A percentile compares a stretch with the other conserved stretches of the same genome.
Evolutionary conservation across 2,329 filamentous ascomycete species (phyloP).

Genomic region (Sclerotinia glacialis): DNA sequence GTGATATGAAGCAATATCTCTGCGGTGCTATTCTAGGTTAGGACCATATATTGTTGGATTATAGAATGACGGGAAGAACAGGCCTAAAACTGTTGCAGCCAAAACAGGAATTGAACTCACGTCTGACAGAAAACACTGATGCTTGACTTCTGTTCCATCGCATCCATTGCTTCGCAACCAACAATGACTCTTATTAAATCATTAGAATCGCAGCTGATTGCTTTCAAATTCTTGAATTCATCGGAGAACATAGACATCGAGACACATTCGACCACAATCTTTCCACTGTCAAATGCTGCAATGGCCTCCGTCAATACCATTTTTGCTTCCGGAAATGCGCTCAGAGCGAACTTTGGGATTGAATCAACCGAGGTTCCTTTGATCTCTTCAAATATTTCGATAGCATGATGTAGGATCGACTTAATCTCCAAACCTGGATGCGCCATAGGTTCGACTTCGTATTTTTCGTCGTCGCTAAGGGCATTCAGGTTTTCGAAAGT

Average conservation of each 20-base stretch:
- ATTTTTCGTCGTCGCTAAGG: conserved; percentile 18
- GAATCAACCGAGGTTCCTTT: conserved; percentile 18
- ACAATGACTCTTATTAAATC: conserved; percentile 28
- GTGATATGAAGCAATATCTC: conserved; percentile 17
- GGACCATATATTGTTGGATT: neutral
- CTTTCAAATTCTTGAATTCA: conserved; percentile 27
- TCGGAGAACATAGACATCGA: conserved; percentile 25
- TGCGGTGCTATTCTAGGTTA: conserved; percentile 12
- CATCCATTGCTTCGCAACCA: conserved; percentile 31
- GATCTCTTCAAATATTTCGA: conserved; percentile 15
- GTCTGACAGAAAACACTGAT: conserved; percentile 31
- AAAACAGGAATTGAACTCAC: conserved; percentile 22
- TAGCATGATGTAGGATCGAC: conserved; percentile 18
- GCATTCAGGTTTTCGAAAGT: conserved; percentile 17
- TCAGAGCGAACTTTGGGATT: conserved; percentile 32
- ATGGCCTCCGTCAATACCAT: conserved; percentile 36
- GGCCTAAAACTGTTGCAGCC: neutral
- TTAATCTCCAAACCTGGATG: conserved; percentile 19
- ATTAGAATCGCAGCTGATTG: conserved; percentile 28
- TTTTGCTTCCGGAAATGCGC: conserved; percentile 46
- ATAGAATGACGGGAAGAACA: neutral
- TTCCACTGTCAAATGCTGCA: conserved; percentile 29
- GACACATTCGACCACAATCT: conserved; percentile 32
- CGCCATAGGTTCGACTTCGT: conserved; percentile 13
- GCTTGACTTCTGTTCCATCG: conserved; percentile 27